These are phyloP conservation scores for Lippia alba DNA, from an alignment of 305 asterid species.

Conservation along the genomic window DNA sequence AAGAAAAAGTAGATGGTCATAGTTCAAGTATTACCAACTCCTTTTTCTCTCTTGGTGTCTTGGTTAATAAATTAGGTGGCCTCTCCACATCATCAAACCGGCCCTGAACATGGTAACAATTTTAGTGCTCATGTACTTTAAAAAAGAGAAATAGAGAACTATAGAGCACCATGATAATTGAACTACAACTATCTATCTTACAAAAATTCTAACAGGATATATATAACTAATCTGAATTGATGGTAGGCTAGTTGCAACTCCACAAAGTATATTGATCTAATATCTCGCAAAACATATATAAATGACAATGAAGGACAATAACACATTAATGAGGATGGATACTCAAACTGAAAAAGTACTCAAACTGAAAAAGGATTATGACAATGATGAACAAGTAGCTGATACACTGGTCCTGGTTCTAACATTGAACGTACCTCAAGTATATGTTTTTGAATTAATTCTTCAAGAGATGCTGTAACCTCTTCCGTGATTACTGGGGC, in stretches of 20 bases:
- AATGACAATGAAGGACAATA: background rate
- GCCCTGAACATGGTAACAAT: slow-evolving; percentile 56
- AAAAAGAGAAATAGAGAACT: slow-evolving; percentile 7
- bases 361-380: slow-evolving; percentile 1
- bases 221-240: background rate
- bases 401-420: slow-evolving; percentile 1
- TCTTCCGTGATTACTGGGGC: slow-evolving; percentile 87
- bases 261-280: background rate
- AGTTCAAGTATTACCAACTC: slow-evolving; percentile 65
- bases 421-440: slow-evolving; percentile 61
- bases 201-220: slow-evolving; percentile 10
- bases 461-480: slow-evolving; percentile 83
- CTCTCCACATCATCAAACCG: slow-evolving; percentile 84
- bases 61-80: slow-evolving; percentile 63
- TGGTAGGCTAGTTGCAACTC: background rate
- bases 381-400: slow-evolving; percentile 9
- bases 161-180: slow-evolving; percentile 9
- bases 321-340: background rate
- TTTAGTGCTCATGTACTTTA: slow-evolving; percentile 15
- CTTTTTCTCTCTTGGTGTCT: slow-evolving; percentile 68
- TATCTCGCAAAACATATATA: background rate
- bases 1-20: slow-evolving; percentile 19
- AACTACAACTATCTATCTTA: slow-evolving; percentile 18
- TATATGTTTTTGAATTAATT: slow-evolving; percentile 76
- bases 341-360: background rate